Percentiles rank a stretch among this genome's conserved stretches.
These are phyloP conservation scores for Adansonia digitata DNA, from an alignment of 345 rosid genomes.

Conservation along the genomic window DNA sequence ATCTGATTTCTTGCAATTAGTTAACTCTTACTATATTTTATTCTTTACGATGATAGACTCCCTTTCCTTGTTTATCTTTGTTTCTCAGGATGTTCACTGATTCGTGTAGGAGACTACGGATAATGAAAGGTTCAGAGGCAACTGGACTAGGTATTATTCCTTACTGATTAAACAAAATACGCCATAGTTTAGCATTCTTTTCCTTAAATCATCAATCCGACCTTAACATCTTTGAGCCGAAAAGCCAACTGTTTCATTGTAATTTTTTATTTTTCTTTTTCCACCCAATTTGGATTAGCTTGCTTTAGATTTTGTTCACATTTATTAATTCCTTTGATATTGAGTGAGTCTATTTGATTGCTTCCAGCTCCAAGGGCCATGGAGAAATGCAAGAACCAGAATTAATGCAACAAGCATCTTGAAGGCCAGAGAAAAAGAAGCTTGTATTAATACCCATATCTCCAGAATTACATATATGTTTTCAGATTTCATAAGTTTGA, in stretches of 20 bases:
- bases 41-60: background rate
- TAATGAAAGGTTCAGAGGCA: conserved; percentile 94
- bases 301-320: background rate
- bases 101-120: conserved; percentile 93
- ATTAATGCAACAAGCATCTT: conserved; percentile 19
- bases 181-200: background rate
- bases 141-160: conserved; percentile 81
- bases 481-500: conserved; percentile 25
- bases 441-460: no score
- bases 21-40: background rate
- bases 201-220: background rate
- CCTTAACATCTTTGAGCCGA: background rate
- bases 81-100: conserved; percentile 81
- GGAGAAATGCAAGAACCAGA: conserved; percentile 60
- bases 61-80: background rate
- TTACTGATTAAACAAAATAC: background rate
- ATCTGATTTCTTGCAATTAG: background rate
- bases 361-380: conserved; percentile 55
- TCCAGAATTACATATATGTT: conserved; percentile 8
- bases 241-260: background rate
- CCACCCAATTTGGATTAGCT: background rate
- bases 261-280: background rate
- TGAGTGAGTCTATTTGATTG: conserved; percentile 7
- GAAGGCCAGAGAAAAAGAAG: conserved; percentile 11
- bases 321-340: background rate